These are phyloP conservation scores for Aspergillus viridinutans DNA, from an alignment of 2,329 filamentous ascomycete species.

Conservation along the genomic window DNA sequence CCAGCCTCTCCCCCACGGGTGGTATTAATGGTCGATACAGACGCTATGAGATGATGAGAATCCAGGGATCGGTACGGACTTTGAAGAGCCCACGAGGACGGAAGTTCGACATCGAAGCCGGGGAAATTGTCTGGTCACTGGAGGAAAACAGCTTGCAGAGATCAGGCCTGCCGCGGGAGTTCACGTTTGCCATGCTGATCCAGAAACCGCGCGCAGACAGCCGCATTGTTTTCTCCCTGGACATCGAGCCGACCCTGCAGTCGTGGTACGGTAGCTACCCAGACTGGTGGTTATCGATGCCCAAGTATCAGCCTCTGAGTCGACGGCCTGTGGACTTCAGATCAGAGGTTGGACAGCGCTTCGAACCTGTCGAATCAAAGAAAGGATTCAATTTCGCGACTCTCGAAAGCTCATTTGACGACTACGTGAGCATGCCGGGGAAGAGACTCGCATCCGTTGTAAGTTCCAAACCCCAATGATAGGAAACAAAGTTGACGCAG, in stretches of 20 bases:
- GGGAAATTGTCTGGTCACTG: constrained; percentile 48
- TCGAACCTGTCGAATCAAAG: constrained; percentile 31
- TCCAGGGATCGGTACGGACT: constrained; percentile 46
- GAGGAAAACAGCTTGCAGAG: constrained; percentile 48
- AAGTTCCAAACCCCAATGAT: constrained; percentile 1
- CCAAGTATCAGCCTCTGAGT: constrained; percentile 36
- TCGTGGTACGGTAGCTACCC: constrained; percentile 42
- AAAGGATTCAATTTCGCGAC: constrained; percentile 46
- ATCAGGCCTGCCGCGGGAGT: constrained; percentile 48
- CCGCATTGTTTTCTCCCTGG: constrained; percentile 36
- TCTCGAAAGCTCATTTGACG: constrained; percentile 39
- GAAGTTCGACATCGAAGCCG: constrained; percentile 41
- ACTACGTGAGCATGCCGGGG: constrained; percentile 45
- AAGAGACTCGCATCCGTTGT: constrained; percentile 33
- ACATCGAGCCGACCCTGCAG: constrained; percentile 42
- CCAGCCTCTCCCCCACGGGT: constrained; percentile 41
- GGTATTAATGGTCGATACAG: constrained; percentile 41
- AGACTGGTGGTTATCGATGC: constrained; percentile 34
- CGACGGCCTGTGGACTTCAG: constrained; percentile 38
- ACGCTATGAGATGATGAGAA: constrained; percentile 49
- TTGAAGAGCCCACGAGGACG: constrained; percentile 32
- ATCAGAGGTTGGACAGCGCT: constrained; percentile 42
- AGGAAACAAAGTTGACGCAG: not conserved
- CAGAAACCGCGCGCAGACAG: constrained; percentile 42
- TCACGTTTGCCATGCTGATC: constrained; percentile 49